Conservation (phyloP, 305 asterid genomes). For the Fraxinus sp. region DNA sequence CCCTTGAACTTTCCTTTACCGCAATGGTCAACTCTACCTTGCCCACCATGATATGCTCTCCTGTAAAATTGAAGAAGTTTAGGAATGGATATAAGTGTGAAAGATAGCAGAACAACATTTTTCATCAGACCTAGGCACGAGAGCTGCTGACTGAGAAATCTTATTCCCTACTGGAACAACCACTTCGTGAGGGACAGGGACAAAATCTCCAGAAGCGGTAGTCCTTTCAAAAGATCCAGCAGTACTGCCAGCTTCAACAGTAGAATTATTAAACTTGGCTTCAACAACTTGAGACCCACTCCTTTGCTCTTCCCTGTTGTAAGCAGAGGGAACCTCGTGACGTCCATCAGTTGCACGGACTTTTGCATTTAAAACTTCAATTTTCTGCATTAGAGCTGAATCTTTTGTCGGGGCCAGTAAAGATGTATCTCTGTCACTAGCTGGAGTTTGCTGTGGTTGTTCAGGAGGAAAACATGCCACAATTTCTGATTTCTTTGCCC, state of each 20-base stretch:
- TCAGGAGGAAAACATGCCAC: slow-evolving; percentile 40
- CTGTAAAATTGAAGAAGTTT: slow-evolving; percentile 40
- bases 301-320: slow-evolving; percentile 45
- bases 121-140: slow-evolving; percentile 52
- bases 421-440: slow-evolving; percentile 43
- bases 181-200: slow-evolving; percentile 37
- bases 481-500: slow-evolving; percentile 40
- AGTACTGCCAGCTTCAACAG: slow-evolving; percentile 36
- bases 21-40: slow-evolving; percentile 49
- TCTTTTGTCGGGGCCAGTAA: slow-evolving; percentile 48
- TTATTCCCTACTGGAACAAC: slow-evolving; percentile 39
- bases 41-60: slow-evolving; percentile 57
- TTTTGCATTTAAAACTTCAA: slow-evolving; percentile 86
- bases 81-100: slow-evolving; percentile 15
- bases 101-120: slow-evolving; percentile 15
- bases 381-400: slow-evolving; percentile 66
- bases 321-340: slow-evolving; percentile 36
- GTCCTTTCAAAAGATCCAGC: slow-evolving; percentile 36
- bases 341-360: slow-evolving; percentile 64
- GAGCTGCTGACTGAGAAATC: slow-evolving; percentile 43
- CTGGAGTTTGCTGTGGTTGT: slow-evolving; percentile 32
- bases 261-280: slow-evolving; percentile 30
- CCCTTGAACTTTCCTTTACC: slow-evolving; percentile 51
- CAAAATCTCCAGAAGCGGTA: slow-evolving; percentile 31
- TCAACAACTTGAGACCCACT: slow-evolving; percentile 36